Conservation (phyloP, 106 monocot species). For the Agapanthus africanus region DNA sequence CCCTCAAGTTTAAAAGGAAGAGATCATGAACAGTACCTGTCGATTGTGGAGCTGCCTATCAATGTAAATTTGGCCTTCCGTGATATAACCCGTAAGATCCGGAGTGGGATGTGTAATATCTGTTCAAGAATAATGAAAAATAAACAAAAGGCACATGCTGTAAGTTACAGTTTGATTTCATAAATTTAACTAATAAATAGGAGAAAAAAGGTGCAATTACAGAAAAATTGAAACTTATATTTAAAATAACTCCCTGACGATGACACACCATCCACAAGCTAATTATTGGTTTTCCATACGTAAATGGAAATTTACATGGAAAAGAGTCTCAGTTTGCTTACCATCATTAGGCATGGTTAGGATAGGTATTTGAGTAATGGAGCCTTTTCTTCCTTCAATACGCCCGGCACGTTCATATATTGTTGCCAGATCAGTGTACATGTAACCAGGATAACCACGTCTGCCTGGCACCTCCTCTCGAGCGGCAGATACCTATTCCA, state of each 20-base stretch:
- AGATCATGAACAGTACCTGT: slow-evolving; percentile 44
- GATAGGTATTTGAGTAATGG: slow-evolving; percentile 97
- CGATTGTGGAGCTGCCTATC: slow-evolving; percentile 96
- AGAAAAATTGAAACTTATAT: neutral
- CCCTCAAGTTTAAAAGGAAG: neutral
- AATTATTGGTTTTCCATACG: neutral
- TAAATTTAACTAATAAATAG: neutral
- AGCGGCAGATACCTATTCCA: slow-evolving; percentile 99
- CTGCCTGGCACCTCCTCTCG: slow-evolving; percentile 98
- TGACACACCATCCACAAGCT: neutral
- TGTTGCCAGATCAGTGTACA: slow-evolving; percentile 99
- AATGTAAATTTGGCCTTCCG: slow-evolving; percentile 99
- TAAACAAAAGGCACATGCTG: neutral
- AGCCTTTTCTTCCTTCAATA: slow-evolving; percentile 98
- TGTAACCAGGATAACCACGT: slow-evolving; percentile 99
- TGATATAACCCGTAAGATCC: slow-evolving; percentile 97
- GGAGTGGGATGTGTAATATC: slow-evolving; percentile 99
- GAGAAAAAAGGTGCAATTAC: neutral
- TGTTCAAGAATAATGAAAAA: slow-evolving; percentile 17
- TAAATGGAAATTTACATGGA: slow-evolving; percentile 2
- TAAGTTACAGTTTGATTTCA: neutral
- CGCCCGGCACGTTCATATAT: slow-evolving; percentile 99
- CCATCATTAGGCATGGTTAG: slow-evolving; percentile 99
- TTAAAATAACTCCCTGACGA: neutral
- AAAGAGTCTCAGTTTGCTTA: slow-evolving; percentile 9